These are phyloP conservation scores for Barnettozyma wickerhamii DNA, from an alignment of 805 yeast species.

Conservation along the genomic window DNA sequence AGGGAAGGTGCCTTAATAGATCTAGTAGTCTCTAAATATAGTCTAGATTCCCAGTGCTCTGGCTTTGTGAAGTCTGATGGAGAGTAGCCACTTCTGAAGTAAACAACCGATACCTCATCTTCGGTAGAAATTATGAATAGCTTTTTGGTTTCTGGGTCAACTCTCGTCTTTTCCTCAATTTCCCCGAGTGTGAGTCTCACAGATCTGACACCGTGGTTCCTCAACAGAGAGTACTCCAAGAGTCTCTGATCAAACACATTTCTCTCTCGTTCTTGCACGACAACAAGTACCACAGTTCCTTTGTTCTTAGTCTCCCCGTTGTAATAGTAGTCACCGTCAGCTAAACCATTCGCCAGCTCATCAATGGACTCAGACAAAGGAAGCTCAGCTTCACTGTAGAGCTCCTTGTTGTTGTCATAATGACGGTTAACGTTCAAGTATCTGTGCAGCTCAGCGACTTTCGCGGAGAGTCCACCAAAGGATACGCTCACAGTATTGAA, in stretches of 20 bases:
- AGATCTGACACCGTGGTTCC: slow-evolving; percentile 52
- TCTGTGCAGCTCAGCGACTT: slow-evolving; percentile 71
- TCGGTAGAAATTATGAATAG: slow-evolving; percentile 50
- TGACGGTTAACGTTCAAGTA: slow-evolving; percentile 56
- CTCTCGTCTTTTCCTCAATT: slow-evolving; percentile 37
- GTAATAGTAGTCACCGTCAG: slow-evolving; percentile 60
- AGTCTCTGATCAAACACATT: slow-evolving; percentile 90
- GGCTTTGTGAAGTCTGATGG: slow-evolving; percentile 72
- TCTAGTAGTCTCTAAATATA: slow-evolving; percentile 60
- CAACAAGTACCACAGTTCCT: slow-evolving; percentile 61
- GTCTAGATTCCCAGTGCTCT: slow-evolving; percentile 74
- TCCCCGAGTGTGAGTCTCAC: slow-evolving; percentile 66
- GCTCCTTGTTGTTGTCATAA: slow-evolving; percentile 40
- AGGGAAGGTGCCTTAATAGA: slow-evolving; percentile 93
- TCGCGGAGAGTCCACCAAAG: slow-evolving; percentile 84
- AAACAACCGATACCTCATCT: slow-evolving; percentile 81
- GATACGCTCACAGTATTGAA: slow-evolving; percentile 95
- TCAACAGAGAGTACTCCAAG: slow-evolving; percentile 65
- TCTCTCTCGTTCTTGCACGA: slow-evolving; percentile 82
- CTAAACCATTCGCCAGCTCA: slow-evolving; percentile 64
- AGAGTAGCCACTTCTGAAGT: slow-evolving; percentile 85
- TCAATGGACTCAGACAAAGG: slow-evolving; percentile 66
- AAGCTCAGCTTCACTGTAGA: slow-evolving; percentile 43
- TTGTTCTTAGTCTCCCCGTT: slow-evolving; percentile 26
- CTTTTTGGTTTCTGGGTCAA: slow-evolving; percentile 38